Conservation (phyloP, 768 basidiomycete genomes). For the Obba rivulosa region DNA sequence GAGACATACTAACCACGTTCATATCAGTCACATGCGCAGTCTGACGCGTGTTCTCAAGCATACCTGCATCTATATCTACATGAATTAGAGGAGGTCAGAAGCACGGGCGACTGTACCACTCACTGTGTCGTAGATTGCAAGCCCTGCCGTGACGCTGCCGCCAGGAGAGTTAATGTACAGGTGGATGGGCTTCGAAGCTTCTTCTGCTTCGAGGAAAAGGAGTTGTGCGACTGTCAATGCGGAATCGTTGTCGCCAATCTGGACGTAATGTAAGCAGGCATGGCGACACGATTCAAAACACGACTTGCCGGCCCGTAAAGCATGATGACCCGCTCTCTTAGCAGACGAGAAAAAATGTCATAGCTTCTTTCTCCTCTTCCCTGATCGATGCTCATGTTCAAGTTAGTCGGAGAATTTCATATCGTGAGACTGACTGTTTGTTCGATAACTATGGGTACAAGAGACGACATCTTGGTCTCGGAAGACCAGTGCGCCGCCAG, state of each 20-base stretch:
- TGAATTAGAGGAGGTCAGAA: neutral
- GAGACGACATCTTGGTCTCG: constrained; percentile 40
- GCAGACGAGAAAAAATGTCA: constrained; percentile 92
- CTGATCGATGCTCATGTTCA: constrained; percentile 29
- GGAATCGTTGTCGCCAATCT: constrained; percentile 91
- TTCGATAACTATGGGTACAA: constrained; percentile 92
- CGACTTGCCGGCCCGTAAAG: constrained; percentile 80
- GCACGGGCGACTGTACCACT: constrained; percentile 17
- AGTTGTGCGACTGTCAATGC: constrained; percentile 88
- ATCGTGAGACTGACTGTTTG: constrained; percentile 58
- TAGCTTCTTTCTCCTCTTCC: constrained; percentile 87
- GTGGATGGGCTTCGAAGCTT: constrained; percentile 90
- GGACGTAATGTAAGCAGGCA: neutral
- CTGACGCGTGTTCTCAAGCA: neutral
- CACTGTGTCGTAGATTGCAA: constrained; percentile 98
- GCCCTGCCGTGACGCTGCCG: constrained; percentile 90
- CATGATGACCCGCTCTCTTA: constrained; percentile 94
- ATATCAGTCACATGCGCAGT: neutral
- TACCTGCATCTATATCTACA: constrained; percentile 64
- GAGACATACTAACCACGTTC: constrained; percentile 61
- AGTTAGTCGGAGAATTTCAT: neutral
- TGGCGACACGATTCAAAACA: neutral
- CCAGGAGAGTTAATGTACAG: constrained; percentile 97
- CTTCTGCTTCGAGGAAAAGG: constrained; percentile 94
- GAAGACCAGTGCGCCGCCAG: constrained; percentile 33